phyloP scores from a whole-genome alignment of 2,329 filamentous ascomycete genomes.

The Pleomassaria siparia region DNA sequence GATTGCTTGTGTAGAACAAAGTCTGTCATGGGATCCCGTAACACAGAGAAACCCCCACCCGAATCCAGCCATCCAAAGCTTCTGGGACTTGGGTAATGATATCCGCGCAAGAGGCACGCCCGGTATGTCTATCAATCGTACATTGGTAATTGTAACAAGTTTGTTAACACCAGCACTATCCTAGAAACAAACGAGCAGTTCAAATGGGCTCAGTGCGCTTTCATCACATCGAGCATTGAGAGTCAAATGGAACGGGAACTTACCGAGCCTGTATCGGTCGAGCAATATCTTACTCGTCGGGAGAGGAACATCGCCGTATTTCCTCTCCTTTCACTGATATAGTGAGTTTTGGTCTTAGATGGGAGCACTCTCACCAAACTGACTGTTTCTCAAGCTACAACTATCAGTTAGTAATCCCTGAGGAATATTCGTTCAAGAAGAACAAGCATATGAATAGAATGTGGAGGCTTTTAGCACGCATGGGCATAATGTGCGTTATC shows the following conservation, averaged over 20 bases:
- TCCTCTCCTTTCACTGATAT: slow-evolving; percentile 3
- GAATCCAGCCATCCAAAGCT: slow-evolving; percentile 4
- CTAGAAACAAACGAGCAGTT: slow-evolving; percentile 4
- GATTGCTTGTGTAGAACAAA: slow-evolving; percentile 1
- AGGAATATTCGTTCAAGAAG: slow-evolving; percentile 1
- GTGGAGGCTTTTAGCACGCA: slow-evolving; percentile 3
- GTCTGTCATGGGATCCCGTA: slow-evolving; percentile 1
- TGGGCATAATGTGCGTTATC: not conserved
- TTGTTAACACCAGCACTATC: not conserved
- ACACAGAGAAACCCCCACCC: slow-evolving; percentile 1
- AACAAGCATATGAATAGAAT: slow-evolving; percentile 2
- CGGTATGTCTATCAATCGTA: not conserved
- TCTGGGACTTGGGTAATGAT: slow-evolving; percentile 1
- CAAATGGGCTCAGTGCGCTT: slow-evolving; percentile 4
- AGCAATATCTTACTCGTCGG: slow-evolving; percentile 4
- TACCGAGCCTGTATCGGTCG: slow-evolving; percentile 1
- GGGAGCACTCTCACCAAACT: not conserved
- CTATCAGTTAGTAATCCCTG: not conserved
- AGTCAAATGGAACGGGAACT: slow-evolving; percentile 2
- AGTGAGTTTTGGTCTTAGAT: slow-evolving; percentile 2
- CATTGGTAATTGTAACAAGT: not conserved
- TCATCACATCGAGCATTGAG: slow-evolving; percentile 1
- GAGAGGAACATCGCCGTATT: slow-evolving; percentile 3
- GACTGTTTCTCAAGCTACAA: not conserved
- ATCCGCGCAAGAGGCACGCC: slow-evolving; percentile 1